Conservation (phyloP, 2,329 filamentous ascomycete species). For the Metarhizium robertsii region DNA sequence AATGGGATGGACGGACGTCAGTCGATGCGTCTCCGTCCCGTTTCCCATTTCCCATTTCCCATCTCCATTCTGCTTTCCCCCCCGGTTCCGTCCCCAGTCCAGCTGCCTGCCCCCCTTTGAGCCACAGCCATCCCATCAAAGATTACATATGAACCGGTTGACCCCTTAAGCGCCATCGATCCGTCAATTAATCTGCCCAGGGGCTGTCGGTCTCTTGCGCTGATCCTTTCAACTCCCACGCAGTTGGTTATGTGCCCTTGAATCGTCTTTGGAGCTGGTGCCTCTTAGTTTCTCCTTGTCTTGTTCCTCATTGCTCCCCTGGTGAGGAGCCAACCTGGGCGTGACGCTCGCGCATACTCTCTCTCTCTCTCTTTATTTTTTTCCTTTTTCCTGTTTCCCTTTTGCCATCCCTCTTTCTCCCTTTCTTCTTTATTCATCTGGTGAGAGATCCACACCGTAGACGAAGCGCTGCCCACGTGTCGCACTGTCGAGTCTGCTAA, state of each 20-base stretch:
- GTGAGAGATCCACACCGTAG: not conserved
- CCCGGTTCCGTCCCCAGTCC: too few relatives aligned
- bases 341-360: not conserved
- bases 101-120: too few relatives aligned
- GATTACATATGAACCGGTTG: not conserved
- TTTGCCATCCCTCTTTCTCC: not conserved
- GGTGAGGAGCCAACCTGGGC: not conserved
- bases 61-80: not conserved
- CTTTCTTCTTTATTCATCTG: constrained; percentile 1
- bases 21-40: not conserved
- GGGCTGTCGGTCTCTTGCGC: not conserved
- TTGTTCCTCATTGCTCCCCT: not conserved
- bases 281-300: not conserved
- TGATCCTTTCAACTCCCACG: not conserved
- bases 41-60: too few relatives aligned
- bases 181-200: not conserved
- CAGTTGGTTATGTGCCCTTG: not conserved
- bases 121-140: too few relatives aligned
- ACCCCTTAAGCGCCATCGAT: not conserved
- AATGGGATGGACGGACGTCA: not conserved
- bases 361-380: constrained; percentile 2
- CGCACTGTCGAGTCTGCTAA: not conserved
- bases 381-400: not conserved
- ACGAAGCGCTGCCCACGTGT: not conserved
- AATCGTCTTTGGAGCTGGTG: not conserved